Base-by-base conservation (phyloP, 768 basidiomycete genomes). In the Stropharia rugosoannulata region DNA sequence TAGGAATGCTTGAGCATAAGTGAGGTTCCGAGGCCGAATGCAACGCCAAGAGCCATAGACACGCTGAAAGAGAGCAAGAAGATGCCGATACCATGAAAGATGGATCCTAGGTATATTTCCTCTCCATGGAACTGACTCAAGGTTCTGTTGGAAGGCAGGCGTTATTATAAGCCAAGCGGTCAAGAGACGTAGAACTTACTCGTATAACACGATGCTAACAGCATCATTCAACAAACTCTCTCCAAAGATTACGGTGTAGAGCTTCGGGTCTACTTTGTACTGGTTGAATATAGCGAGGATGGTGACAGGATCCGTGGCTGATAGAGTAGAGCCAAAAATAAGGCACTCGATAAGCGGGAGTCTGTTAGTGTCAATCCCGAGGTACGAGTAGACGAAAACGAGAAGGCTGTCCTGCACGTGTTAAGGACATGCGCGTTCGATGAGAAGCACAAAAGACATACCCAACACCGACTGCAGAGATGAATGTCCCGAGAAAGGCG, bases 181-280 rank as follows among this genome's bases (percentile, higher is more conserved):
- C 27, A 16, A 13, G 35, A 27, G 29, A 27, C 57, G 43, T 5
- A 16, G n/a, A 6, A 89, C 95, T 79, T 70, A 98, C 95, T 99
- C 97, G 73, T 98, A 98, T 91, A 99, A 95, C 71, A 98, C 95
- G 77, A 98, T 98, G 81, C 93, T 94, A 66, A 98, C 97, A 16
- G 97, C 97, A 78, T 99, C 97, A 73, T 99, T 99, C 57, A 99
- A 75, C 56, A 99, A 80, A 72, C 88, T 91, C 72, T 98, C 97
- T 25, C 97, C 97, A 66, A 98, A 99, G 61, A 99, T 99, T 71
- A 98, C 83, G 43, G 87, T 90, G 74, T 98, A 98, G 8, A 99
- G 80, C 68, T 98, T 98, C 0, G 97, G 95, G 72, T 99, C 97
- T 63, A 98, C 95, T 69, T 98, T 97, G 77, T 96, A 91, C 64